Percentiles rank a stretch among this genome's conserved stretches.
Conservation (phyloP, 2,329 filamentous ascomycete genomes). For the Phaeomoniella chlamydospora region DNA sequence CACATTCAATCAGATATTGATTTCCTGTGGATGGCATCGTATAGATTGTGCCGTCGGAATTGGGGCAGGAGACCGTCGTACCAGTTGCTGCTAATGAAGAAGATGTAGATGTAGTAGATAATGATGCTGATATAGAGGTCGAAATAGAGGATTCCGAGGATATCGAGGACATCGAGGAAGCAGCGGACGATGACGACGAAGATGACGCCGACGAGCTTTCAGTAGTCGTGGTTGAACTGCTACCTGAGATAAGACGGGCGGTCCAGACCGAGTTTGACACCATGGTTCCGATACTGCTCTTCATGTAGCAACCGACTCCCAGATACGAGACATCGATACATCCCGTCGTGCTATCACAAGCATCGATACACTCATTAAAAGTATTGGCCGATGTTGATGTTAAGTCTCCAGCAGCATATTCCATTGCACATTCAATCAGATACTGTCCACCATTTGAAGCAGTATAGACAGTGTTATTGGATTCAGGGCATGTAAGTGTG, state of each 20-base stretch:
- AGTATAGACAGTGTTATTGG: background rate
- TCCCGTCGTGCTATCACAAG: conserved; percentile 2
- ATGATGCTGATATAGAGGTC: background rate
- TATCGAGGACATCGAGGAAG: background rate
- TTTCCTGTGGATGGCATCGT: background rate
- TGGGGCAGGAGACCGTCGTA: background rate
- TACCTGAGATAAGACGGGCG: background rate
- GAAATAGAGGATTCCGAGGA: background rate
- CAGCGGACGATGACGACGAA: background rate
- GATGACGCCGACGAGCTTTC: background rate
- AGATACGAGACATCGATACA: conserved; percentile 4
- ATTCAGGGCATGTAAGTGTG: background rate
- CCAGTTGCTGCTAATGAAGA: background rate
- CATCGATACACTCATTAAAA: conserved; percentile 3
- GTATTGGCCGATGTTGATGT: conserved; percentile 1
- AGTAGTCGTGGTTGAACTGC: background rate
- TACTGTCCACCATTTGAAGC: background rate
- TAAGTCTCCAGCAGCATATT: background rate
- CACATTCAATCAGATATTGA: background rate
- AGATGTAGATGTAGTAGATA: background rate
- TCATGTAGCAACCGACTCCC: conserved; percentile 1
- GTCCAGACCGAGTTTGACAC: background rate
- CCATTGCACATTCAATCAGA: background rate
- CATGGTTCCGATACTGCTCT: conserved; percentile 1
- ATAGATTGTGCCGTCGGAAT: background rate